These are phyloP conservation scores for Penicillium nordicum DNA, from an alignment of 2,329 filamentous ascomycete species.

Conservation along the genomic window DNA sequence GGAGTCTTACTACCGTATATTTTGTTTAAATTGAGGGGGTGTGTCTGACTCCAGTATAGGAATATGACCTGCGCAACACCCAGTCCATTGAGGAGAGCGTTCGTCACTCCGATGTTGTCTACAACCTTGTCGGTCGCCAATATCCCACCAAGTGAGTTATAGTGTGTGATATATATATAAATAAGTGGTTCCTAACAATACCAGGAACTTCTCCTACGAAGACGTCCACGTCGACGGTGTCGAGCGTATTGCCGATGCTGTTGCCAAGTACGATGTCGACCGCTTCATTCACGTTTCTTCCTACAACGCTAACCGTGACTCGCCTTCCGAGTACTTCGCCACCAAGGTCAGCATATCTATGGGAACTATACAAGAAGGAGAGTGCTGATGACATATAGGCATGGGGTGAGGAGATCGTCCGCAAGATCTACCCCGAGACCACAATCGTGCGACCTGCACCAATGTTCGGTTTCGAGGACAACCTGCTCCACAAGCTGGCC, in stretches of 20 bases:
- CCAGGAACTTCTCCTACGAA: constrained; percentile 84
- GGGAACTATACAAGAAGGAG: not conserved
- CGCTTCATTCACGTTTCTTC: constrained; percentile 96
- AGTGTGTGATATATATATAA: not conserved
- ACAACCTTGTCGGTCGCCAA: constrained; percentile 90
- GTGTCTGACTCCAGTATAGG: constrained; percentile 49
- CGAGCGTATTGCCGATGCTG: constrained; percentile 87
- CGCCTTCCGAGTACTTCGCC: constrained; percentile 81
- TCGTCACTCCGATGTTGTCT: constrained; percentile 93
- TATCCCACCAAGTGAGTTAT: constrained; percentile 84
- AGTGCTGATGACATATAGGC: constrained; percentile 49
- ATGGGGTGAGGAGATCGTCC: constrained; percentile 75
- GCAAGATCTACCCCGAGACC: constrained; percentile 90
- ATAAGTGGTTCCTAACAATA: constrained; percentile 29
- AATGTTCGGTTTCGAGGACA: constrained; percentile 93
- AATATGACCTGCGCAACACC: constrained; percentile 93
- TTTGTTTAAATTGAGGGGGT: not conserved
- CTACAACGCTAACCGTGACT: constrained; percentile 79
- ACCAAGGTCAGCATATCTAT: constrained; percentile 66
- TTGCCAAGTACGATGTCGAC: constrained; percentile 97
- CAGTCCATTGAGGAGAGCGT: constrained; percentile 95
- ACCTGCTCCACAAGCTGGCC: constrained; percentile 81
- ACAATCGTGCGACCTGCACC: constrained; percentile 93
- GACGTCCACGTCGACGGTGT: constrained; percentile 92
- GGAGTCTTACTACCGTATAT: not conserved